phyloP scores from a whole-genome alignment of 1,284 basidiomycete genomes.

The Naganishia liquefaciens region DNA sequence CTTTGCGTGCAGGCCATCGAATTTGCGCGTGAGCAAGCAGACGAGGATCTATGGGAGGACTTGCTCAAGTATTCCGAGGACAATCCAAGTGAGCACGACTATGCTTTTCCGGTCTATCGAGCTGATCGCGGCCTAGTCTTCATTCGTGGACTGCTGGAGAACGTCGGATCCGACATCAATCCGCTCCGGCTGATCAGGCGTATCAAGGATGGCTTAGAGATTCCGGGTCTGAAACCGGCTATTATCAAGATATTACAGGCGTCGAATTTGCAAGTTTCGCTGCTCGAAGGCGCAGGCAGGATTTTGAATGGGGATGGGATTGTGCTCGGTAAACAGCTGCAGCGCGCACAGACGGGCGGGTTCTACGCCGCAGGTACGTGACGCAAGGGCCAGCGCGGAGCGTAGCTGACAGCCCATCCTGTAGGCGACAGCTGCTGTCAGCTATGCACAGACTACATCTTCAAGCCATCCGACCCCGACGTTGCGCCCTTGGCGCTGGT shows the following conservation, averaged over 20 bases:
- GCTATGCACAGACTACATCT: slow-evolving; percentile 56
- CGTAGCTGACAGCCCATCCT: not conserved
- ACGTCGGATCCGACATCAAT: slow-evolving; percentile 93
- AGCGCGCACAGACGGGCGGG: slow-evolving; percentile 73
- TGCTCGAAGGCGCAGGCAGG: slow-evolving; percentile 85
- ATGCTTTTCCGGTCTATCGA: slow-evolving; percentile 4
- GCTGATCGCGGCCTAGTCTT: slow-evolving; percentile 63
- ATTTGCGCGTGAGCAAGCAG: slow-evolving; percentile 96
- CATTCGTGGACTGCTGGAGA: slow-evolving; percentile 90
- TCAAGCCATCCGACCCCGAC: slow-evolving; percentile 57
- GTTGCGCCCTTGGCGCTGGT: slow-evolving; percentile 60
- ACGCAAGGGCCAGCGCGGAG: not conserved
- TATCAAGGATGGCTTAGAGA: slow-evolving; percentile 93
- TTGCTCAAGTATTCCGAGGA: slow-evolving; percentile 91
- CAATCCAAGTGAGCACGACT: slow-evolving; percentile 65
- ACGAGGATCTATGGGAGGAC: slow-evolving; percentile 98
- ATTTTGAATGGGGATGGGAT: slow-evolving; percentile 80
- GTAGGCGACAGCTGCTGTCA: slow-evolving; percentile 27
- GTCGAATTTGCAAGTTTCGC: slow-evolving; percentile 81
- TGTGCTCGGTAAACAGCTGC: slow-evolving; percentile 68
- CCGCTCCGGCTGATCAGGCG: slow-evolving; percentile 90
- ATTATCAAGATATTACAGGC: slow-evolving; percentile 96
- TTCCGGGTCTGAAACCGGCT: slow-evolving; percentile 89
- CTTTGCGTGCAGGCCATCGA: slow-evolving; percentile 74
- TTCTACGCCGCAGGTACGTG: slow-evolving; percentile 59